Evolutionary conservation across 2,329 filamentous ascomycete species (phyloP), one percentile per base, ranked within the genome.

Genomic region (Ophiostoma populinum): DNA sequence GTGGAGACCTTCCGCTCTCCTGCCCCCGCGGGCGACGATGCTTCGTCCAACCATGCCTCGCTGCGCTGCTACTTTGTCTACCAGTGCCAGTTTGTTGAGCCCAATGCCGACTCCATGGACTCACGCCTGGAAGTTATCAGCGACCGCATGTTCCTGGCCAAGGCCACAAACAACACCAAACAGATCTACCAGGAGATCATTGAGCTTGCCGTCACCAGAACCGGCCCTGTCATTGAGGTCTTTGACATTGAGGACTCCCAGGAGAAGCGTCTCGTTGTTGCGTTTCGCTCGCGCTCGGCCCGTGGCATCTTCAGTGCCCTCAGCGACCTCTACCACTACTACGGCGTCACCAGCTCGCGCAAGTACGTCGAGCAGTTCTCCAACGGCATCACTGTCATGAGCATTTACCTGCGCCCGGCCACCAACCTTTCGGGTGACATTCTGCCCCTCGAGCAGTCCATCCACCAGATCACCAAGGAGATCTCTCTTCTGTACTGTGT

Each of bases 281-380:
- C 86, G 30, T 95, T 94, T 67, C 85, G 87, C 47, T 82, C 87
- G 46, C 78, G 86, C 43, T 92, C 87, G 13, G 90, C 90, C 20
- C 69, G 83, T 47, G 90, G 90, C 43, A 65, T 98, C 49, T 98
- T 98, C 68, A 93, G 86, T 47, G 85, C 90, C 19, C 62, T 98
- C 47, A 92, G 82, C 44, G 86, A 95, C 55, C 65, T 98, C 24
- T 98, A 98, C 63, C 90, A 98, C 61, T 95, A 94, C 70, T 98
- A 98, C 52, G 87, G 90, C 28, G 70, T 95, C 42, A 98, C 90
- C 2, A 92, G 82, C 50, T 90, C 90, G 19, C 72, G 90, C 47
- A 98, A 98, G 62, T 98, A 98, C 51, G 80, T 98, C 32, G 82
- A 98, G 60, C 90, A 95, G 59, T 98, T 98, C 65, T 90, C 86